A percentile compares a stretch with the other conserved stretches of the same genome.
Conservation (phyloP, 768 basidiomycete genomes). For the Mycena metata region DNA sequence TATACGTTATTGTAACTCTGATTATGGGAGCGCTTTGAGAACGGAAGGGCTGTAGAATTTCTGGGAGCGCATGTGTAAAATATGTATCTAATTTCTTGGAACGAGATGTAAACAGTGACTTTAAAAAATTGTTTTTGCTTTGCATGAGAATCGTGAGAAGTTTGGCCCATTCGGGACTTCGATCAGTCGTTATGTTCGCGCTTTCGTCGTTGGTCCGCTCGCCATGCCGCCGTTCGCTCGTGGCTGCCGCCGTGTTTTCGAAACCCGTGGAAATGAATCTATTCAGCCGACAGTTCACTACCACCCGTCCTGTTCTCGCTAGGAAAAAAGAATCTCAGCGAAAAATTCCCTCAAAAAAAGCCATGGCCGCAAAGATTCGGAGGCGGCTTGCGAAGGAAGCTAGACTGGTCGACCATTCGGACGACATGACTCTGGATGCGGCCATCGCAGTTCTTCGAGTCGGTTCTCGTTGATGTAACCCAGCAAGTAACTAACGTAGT, state of each 20-base stretch:
- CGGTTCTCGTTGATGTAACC: constrained; percentile 44
- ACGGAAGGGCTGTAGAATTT: neutral
- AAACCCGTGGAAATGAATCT: neutral
- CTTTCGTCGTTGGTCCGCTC: constrained; percentile 21
- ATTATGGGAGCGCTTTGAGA: constrained; percentile 10
- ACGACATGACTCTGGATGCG: constrained; percentile 75
- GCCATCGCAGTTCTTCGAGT: constrained; percentile 82
- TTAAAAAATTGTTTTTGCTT: neutral
- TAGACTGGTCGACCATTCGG: constrained; percentile 70
- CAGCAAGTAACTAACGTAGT: constrained; percentile 8
- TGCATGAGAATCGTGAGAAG: constrained; percentile 7
- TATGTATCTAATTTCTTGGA: constrained; percentile 12
- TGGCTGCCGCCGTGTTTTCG: constrained; percentile 14
- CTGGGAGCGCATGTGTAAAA: neutral
- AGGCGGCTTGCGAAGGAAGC: constrained; percentile 68
- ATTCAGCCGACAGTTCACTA: constrained; percentile 63
- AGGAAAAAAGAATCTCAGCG: constrained; percentile 64
- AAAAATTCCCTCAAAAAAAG: constrained; percentile 77
- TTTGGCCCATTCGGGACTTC: neutral
- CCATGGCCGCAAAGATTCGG: constrained; percentile 73
- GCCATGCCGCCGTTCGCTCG: constrained; percentile 30
- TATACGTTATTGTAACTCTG: constrained; percentile 73
- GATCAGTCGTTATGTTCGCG: constrained; percentile 20
- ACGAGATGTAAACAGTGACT: too few relatives aligned
- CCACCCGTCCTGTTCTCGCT: constrained; percentile 60